Evolutionary conservation across 2,329 filamentous ascomycete genomes (phyloP).

Genomic region (Triangularia verruculosa): DNA sequence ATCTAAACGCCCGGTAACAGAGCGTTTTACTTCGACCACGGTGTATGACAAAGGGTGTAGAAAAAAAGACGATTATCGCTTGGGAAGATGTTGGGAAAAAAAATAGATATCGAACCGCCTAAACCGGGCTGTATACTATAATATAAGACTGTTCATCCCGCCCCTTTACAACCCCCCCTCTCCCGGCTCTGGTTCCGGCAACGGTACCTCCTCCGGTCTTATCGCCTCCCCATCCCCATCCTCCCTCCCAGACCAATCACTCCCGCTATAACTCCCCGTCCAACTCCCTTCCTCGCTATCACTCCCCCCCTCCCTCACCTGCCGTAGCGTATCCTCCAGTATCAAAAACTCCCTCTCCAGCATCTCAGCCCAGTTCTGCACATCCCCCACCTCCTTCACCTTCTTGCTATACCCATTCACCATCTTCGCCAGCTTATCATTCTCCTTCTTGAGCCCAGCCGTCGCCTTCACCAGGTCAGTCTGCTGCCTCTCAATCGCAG

Average conservation of each 20-base stretch:
- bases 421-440: conserved; percentile 61
- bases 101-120: background rate
- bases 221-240: conserved; percentile 28
- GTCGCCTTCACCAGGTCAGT: conserved; percentile 60
- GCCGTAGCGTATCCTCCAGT: conserved; percentile 61
- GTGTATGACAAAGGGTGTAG: background rate
- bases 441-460: conserved; percentile 59
- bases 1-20: conserved; percentile 45
- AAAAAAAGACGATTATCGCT: no score
- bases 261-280: conserved; percentile 4
- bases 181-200: conserved; percentile 12
- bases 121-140: background rate
- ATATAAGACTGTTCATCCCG: background rate
- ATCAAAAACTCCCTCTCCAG: conserved; percentile 66
- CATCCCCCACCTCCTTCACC: conserved; percentile 75
- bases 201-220: conserved; percentile 19
- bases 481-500: conserved; percentile 65
- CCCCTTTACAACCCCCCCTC: background rate
- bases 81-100: background rate
- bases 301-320: conserved; percentile 44
- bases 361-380: conserved; percentile 87
- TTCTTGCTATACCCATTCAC: conserved; percentile 60
- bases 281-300: conserved; percentile 21
- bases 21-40: background rate
- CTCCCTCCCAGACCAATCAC: conserved; percentile 33